A percentile compares a stretch with the other conserved stretches of the same genome.
These are phyloP conservation scores for Pseudocercospora cruenta DNA, from an alignment of 2,329 filamentous ascomycete genomes.

Conservation along the genomic window DNA sequence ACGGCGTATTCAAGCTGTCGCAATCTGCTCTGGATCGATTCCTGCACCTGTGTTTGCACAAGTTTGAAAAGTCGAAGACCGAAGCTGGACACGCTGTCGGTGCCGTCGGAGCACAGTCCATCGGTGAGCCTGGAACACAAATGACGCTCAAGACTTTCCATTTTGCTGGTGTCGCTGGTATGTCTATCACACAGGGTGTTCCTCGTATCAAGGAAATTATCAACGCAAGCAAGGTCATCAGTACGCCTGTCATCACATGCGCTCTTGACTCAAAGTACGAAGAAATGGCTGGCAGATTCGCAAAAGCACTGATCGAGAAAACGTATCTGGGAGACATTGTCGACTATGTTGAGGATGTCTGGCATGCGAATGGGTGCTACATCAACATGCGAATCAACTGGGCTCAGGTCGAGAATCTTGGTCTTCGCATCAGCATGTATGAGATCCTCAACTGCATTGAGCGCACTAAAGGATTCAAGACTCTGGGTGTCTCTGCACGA, in stretches of 20 bases:
- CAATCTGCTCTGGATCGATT: constrained; percentile 70
- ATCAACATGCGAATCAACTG: constrained; percentile 82
- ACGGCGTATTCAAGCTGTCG: constrained; percentile 82
- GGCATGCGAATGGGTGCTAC: constrained; percentile 75
- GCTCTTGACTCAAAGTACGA: constrained; percentile 75
- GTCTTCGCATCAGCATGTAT: constrained; percentile 73
- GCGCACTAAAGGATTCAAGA: constrained; percentile 80
- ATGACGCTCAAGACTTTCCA: constrained; percentile 99
- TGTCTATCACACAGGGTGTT: constrained; percentile 99
- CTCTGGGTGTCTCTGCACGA: constrained; percentile 34
- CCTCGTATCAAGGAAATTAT: constrained; percentile 99
- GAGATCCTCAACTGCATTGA: constrained; percentile 79
- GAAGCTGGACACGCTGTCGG: constrained; percentile 96
- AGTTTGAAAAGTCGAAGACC: constrained; percentile 88
- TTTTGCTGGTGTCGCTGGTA: constrained; percentile 98
- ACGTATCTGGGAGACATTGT: constrained; percentile 84
- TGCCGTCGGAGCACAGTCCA: constrained; percentile 94
- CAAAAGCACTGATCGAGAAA: constrained; percentile 93
- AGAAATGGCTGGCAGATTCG: constrained; percentile 80
- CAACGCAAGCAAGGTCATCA: constrained; percentile 93
- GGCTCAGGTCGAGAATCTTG: constrained; percentile 75
- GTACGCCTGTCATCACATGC: constrained; percentile 90
- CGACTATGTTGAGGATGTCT: constrained; percentile 82
- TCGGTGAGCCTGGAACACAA: constrained; percentile 96
- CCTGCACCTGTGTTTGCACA: constrained; percentile 78